These are phyloP conservation scores for Pseudogymnoascus sp. DNA, from an alignment of 2,329 filamentous ascomycete species.

Conservation along the genomic window DNA sequence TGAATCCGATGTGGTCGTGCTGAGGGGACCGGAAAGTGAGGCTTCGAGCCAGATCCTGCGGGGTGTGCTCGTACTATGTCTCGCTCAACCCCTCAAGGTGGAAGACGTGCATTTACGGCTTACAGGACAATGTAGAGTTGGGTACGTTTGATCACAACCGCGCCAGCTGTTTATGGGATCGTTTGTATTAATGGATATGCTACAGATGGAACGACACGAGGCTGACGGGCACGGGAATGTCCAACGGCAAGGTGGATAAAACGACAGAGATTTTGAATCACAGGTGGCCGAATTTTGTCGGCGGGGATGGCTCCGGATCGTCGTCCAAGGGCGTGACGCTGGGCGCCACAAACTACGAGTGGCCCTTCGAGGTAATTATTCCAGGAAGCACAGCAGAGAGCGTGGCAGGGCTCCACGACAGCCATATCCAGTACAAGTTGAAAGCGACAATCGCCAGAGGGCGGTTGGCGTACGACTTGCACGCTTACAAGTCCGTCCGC, in stretches of 20 bases:
- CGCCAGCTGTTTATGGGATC: not conserved
- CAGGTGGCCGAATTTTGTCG: constrained; percentile 61
- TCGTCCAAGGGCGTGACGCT: constrained; percentile 49
- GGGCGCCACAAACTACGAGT: constrained; percentile 72
- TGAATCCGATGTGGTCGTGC: constrained; percentile 71
- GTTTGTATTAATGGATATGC: not conserved
- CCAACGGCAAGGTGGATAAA: constrained; percentile 52
- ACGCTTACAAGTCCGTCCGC: constrained; percentile 69
- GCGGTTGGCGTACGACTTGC: constrained; percentile 81
- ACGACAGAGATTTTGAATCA: constrained; percentile 57
- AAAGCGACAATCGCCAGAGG: constrained; percentile 83
- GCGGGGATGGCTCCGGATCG: constrained; percentile 37
- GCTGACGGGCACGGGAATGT: constrained; percentile 49
- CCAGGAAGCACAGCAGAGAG: constrained; percentile 72
- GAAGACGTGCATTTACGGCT: constrained; percentile 68
- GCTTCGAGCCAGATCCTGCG: constrained; percentile 68
- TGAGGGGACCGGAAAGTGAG: constrained; percentile 67
- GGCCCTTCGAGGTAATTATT: constrained; percentile 69
- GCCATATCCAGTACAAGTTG: constrained; percentile 81
- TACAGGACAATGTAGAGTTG: constrained; percentile 60
- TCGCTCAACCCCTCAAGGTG: constrained; percentile 60
- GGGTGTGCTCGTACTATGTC: constrained; percentile 65
- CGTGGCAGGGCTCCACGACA: constrained; percentile 79
- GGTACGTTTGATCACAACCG: constrained; percentile 43
- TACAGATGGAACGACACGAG: constrained; percentile 45